A percentile compares a stretch with the other conserved stretches of the same genome.
Evolutionary conservation across 164 flowering plant species (phyloP).

Genomic region (Vitis riparia): DNA sequence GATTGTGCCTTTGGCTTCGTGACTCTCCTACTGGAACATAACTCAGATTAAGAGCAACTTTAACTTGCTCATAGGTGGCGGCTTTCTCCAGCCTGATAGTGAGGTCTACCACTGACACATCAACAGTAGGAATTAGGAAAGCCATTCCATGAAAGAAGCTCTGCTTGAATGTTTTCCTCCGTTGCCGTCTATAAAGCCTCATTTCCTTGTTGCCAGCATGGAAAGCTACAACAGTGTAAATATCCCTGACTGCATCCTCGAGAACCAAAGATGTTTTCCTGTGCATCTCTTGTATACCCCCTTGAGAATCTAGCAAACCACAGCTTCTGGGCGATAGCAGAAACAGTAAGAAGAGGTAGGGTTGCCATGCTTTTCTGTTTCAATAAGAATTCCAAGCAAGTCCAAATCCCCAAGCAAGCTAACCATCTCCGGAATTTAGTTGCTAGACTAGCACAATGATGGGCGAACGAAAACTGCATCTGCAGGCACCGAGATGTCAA

Average conservation of each 20-base stretch:
- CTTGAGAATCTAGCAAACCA: constrained; percentile 99
- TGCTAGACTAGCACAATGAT: constrained; percentile 58
- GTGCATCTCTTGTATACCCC: constrained; percentile 97
- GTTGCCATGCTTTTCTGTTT: constrained; percentile 46
- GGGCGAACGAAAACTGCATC: constrained; percentile 96
- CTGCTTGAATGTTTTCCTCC: constrained; percentile 68
- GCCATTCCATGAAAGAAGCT: constrained; percentile 90
- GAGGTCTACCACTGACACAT: too few species aligned
- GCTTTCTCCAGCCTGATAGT: too few species aligned
- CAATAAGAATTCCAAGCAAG: background rate
- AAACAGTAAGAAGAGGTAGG: constrained; percentile 72
- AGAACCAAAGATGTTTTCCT: constrained; percentile 93
- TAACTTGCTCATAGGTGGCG: too few species aligned
- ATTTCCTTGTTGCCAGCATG: constrained; percentile 95
- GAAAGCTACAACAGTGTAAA: constrained; percentile 95
- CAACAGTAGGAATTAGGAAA: constrained; percentile 19
- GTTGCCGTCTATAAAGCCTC: too few species aligned
- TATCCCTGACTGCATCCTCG: constrained; percentile 97
- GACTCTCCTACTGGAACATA: too few species aligned
- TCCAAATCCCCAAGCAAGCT: background rate
- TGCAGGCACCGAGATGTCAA: constrained; percentile 83
- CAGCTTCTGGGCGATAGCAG: constrained; percentile 92
- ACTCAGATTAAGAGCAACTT: too few species aligned
- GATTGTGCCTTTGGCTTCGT: too few species aligned
- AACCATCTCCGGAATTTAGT: background rate